phyloP scores from a whole-genome alignment of 164 flowering plant species.

The Sextonia rubra region DNA sequence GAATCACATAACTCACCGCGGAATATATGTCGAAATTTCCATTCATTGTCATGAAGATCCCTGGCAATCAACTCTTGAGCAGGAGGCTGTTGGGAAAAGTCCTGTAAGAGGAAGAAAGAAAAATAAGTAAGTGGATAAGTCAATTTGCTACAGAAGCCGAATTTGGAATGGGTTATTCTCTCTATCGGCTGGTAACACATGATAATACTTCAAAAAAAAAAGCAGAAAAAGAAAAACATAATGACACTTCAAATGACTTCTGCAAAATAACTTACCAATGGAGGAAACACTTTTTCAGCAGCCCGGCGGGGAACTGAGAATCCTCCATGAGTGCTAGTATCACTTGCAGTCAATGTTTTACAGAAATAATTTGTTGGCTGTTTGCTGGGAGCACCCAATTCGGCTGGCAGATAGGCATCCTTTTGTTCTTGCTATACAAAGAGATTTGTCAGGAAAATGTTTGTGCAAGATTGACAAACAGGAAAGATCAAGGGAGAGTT shows the following conservation, averaged over 20 bases:
- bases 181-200: neutral
- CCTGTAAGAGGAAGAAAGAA: conserved; percentile 39
- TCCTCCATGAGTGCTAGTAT: conserved; percentile 95
- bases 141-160: too few species aligned
- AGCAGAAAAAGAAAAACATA: neutral
- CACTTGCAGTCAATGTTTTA: conserved; percentile 89
- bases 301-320: conserved; percentile 96
- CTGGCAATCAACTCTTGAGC: conserved; percentile 87
- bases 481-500: neutral
- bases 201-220: neutral
- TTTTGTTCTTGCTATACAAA: conserved; percentile 83
- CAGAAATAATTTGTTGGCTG: conserved; percentile 93
- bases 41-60: conserved; percentile 89
- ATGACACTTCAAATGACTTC: neutral
- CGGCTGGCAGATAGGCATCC: conserved; percentile 69
- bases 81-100: conserved; percentile 88
- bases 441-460: neutral
- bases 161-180: too few species aligned
- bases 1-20: conserved; percentile 49
- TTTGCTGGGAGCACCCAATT: conserved; percentile 64
- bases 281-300: conserved; percentile 91
- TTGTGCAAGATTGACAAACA: neutral
- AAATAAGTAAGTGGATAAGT: neutral
- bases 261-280: conserved; percentile 45
- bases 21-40: conserved; percentile 93